Evolutionary conservation across 1,284 basidiomycete genomes (phyloP).

Genomic region (Microbotryum intermedium): DNA sequence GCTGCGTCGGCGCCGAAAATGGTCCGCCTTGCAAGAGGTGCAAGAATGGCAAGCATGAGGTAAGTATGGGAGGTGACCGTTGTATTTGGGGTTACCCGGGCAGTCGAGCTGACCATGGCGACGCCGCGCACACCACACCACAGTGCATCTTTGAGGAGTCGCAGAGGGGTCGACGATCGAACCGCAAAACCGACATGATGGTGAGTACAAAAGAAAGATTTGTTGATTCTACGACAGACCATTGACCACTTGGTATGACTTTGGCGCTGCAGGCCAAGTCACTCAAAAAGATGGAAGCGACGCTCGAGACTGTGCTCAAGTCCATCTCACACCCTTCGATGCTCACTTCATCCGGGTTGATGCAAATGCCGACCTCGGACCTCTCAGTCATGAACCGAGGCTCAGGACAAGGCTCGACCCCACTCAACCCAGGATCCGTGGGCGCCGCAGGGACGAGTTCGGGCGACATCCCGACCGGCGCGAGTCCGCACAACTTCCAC

Average conservation of each 20-base stretch:
- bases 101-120: no score
- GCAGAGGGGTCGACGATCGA: slow-evolving; percentile 79
- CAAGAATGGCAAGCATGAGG: slow-evolving; percentile 65
- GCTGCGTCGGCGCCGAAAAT: slow-evolving; percentile 85
- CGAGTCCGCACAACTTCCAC: slow-evolving; percentile 34
- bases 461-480: slow-evolving; percentile 39
- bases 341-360: slow-evolving; percentile 18
- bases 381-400: background rate
- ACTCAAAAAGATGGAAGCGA: slow-evolving; percentile 85
- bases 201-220: slow-evolving; percentile 43
- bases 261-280: slow-evolving; percentile 51
- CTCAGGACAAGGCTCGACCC: background rate
- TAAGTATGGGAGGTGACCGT: background rate
- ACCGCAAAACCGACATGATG: slow-evolving; percentile 48
- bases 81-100: background rate
- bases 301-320: slow-evolving; percentile 64
- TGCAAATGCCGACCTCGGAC: slow-evolving; percentile 9
- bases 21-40: slow-evolving; percentile 59
- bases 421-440: slow-evolving; percentile 14
- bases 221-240: no score
- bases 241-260: background rate
- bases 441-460: slow-evolving; percentile 11
- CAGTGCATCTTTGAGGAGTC: slow-evolving; percentile 86
- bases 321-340: slow-evolving; percentile 25
- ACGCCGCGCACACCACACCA: background rate